Evolutionary conservation across 345 rosid genomes (phyloP).

Genomic region (Hibiscus tridactylites): DNA sequence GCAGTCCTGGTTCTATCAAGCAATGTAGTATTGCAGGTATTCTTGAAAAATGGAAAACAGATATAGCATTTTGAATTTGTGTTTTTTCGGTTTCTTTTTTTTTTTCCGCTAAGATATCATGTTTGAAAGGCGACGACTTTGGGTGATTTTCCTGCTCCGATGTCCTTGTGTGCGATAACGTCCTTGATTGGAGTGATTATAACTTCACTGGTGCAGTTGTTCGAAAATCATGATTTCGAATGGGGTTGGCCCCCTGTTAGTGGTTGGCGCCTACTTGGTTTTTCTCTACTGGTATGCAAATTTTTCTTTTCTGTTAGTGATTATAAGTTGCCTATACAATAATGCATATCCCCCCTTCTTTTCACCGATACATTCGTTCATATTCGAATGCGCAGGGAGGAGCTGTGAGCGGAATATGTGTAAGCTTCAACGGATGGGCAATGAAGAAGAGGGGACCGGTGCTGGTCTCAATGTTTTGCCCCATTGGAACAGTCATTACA

Average conservation of each 20-base stretch:
- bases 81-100: not conserved
- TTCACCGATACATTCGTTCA: not conserved
- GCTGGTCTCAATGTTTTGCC: constrained; percentile 76
- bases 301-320: no score
- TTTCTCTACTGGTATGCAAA: constrained; percentile 46
- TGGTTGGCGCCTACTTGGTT: constrained; percentile 30
- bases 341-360: not conserved
- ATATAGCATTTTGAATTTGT: not conserved
- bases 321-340: no score
- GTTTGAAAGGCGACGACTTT: constrained; percentile 51
- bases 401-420: constrained; percentile 47
- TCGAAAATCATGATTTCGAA: constrained; percentile 30
- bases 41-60: not conserved
- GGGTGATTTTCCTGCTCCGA: constrained; percentile 82
- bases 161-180: constrained; percentile 65
- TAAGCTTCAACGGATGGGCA: constrained; percentile 93
- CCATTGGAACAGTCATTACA: constrained; percentile 58
- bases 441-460: constrained; percentile 91
- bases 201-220: constrained; percentile 39
- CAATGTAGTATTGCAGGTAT: constrained; percentile 72
- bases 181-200: constrained; percentile 61
- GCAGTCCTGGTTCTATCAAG: constrained; percentile 57
- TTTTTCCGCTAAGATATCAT: not conserved
- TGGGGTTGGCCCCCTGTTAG: constrained; percentile 34
- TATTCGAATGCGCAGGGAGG: constrained; percentile 47